A percentile compares a stretch with the other conserved stretches of the same genome.
Evolutionary conservation across 106 monocot genomes (phyloP).

Genomic region (Agapanthus africanus): DNA sequence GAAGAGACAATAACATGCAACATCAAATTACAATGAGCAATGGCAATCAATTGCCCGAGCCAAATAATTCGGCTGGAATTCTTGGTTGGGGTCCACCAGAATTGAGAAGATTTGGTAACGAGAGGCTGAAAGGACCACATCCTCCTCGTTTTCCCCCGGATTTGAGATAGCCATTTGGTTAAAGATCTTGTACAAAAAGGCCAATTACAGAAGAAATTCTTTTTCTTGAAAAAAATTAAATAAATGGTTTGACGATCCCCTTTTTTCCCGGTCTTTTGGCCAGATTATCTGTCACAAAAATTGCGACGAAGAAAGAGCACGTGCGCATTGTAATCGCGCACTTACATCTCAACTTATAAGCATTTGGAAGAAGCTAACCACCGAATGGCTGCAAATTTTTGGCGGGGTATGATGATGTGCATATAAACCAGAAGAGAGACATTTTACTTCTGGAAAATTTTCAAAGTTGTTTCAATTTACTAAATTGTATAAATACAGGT

Average conservation of each 20-base stretch:
- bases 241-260: slow-evolving; percentile 32
- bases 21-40: slow-evolving; percentile 31
- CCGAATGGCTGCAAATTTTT: slow-evolving; percentile 19
- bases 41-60: slow-evolving; percentile 34
- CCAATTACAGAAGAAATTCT: slow-evolving; percentile 17
- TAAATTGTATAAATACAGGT: slow-evolving; percentile 32
- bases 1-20: slow-evolving; percentile 56
- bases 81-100: slow-evolving; percentile 74
- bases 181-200: slow-evolving; percentile 1
- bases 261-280: slow-evolving; percentile 8
- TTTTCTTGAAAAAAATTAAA: slow-evolving; percentile 22
- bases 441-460: slow-evolving; percentile 13
- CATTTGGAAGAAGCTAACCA: slow-evolving; percentile 6
- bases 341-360: slow-evolving; percentile 3
- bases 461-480: slow-evolving; percentile 15
- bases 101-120: slow-evolving; percentile 46
- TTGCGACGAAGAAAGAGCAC: neutral
- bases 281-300: slow-evolving; percentile 2
- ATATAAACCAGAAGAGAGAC: slow-evolving; percentile 3
- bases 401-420: slow-evolving; percentile 21
- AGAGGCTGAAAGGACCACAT: slow-evolving; percentile 53
- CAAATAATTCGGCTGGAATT: slow-evolving; percentile 81
- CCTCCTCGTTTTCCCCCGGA: slow-evolving; percentile 48
- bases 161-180: slow-evolving; percentile 15
- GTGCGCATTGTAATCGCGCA: too few species aligned